These are phyloP conservation scores for Hypoxylon sp. DNA, from an alignment of 2,329 filamentous ascomycete genomes.

Conservation along the genomic window DNA sequence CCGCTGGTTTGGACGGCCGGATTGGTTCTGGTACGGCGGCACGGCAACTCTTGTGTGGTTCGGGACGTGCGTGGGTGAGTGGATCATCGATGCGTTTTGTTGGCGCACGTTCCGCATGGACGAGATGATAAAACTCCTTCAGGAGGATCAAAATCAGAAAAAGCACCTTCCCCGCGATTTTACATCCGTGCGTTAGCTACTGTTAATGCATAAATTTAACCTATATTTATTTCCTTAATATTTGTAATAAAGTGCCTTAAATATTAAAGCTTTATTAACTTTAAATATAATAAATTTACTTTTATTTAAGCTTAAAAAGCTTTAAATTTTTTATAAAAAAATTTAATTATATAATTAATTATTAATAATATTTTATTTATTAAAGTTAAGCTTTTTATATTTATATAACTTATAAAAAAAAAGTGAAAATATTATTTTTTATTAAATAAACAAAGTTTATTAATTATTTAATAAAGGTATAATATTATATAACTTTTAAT, in stretches of 20 bases:
- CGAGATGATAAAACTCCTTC: conserved; percentile 53
- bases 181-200: background rate
- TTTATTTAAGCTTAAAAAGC: background rate
- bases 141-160: conserved; percentile 40
- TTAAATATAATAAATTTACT: no score
- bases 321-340: background rate
- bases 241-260: background rate
- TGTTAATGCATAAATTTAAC: background rate
- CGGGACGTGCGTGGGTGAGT: conserved; percentile 56
- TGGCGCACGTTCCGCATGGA: conserved; percentile 56
- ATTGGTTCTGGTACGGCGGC: conserved; percentile 62
- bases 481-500: no score
- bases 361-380: background rate
- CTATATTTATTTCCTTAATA: conserved; percentile 1
- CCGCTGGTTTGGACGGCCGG: conserved; percentile 58
- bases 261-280: background rate
- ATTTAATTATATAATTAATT: background rate
- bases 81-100: conserved; percentile 55
- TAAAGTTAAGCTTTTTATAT: background rate
- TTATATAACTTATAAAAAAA: background rate
- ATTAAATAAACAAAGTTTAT: no score
- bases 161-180: conserved; percentile 46
- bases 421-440: background rate
- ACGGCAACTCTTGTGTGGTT: conserved; percentile 53
- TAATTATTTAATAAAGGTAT: no score